A percentile compares a stretch with the other conserved stretches of the same genome.
Conservation (phyloP, 176 grass and related monocot species). For the Triticum aestivum region IWGSC_CS_RefSeq_v2.1 NC_057810.1:640149883-640150382, state of each 20-base stretch:
- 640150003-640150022: constrained; percentile 90
- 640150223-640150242: neutral
- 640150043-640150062: constrained; percentile 2
- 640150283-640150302: neutral
- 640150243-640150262: neutral
- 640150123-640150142: neutral
- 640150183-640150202: neutral
- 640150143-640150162: neutral
- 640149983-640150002: constrained; percentile 30
- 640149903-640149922: constrained; percentile 36
- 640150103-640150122: constrained; percentile 73
- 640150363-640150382: neutral
- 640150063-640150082: constrained; percentile 36
- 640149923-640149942: constrained; percentile 33
- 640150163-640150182: neutral
- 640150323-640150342: neutral
- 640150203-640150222: neutral
- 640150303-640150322: neutral
- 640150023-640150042: neutral
- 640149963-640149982: neutral
- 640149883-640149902: constrained; percentile 30
- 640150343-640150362: neutral
- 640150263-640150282: neutral
- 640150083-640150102: constrained; percentile 58
- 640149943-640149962: constrained; percentile 18